These are phyloP conservation scores for Pinus albicaulis DNA, from an alignment of 75 land plant genomes.

Conservation along the genomic window DNA sequence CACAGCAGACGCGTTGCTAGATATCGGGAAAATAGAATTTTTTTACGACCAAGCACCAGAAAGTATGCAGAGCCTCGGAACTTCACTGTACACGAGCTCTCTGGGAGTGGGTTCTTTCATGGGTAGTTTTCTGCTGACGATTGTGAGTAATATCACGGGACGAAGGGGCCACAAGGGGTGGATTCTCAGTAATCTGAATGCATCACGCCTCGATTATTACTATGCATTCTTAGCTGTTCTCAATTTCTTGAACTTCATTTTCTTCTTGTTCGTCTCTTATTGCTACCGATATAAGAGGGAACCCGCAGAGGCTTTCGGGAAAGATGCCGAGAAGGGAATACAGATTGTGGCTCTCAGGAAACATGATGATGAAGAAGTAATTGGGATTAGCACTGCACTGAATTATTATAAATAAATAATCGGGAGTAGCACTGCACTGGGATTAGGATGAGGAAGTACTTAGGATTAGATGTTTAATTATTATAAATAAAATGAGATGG, in stretches of 20 bases:
- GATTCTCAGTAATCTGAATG: constrained; percentile 74
- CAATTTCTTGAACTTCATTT: constrained; percentile 39
- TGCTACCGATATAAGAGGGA: constrained; percentile 50
- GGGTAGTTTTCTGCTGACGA: constrained; percentile 75
- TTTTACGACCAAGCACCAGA: constrained; percentile 88
- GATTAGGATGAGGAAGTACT: background rate
- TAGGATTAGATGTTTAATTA: background rate
- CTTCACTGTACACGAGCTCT: constrained; percentile 75
- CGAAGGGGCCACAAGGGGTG: constrained; percentile 52
- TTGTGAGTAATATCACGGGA: constrained; percentile 50
- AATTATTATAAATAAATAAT: background rate
- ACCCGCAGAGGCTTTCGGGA: background rate
- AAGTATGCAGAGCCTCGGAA: constrained; percentile 88
- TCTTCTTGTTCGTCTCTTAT: constrained; percentile 46
- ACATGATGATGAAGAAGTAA: background rate
- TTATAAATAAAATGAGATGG: background rate
- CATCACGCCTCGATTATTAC: constrained; percentile 70
- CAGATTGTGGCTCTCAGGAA: background rate
- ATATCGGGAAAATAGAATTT: constrained; percentile 79
- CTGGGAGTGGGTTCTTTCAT: constrained; percentile 81
- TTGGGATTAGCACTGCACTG: background rate
- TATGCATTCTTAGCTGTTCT: constrained; percentile 62
- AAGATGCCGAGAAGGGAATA: background rate
- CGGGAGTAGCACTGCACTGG: background rate
- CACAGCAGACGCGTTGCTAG: constrained; percentile 64